A percentile compares a stretch with the other conserved stretches of the same genome.
Conservation (phyloP, 2,329 filamentous ascomycete species). For the Colletotrichum sp. region DNA sequence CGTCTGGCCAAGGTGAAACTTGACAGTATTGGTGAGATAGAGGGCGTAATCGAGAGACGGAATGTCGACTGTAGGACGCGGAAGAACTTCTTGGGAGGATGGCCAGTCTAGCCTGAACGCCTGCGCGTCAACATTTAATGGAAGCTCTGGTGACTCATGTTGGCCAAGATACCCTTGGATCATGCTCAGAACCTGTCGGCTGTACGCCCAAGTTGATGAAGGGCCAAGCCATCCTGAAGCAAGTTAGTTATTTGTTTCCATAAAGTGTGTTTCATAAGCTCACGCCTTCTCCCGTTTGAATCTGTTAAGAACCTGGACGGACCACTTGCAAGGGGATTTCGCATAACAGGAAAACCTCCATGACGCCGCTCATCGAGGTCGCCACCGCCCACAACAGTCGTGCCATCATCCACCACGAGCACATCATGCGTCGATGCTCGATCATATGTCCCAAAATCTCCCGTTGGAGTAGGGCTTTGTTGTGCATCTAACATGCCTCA, state of each 20-base stretch:
- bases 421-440: neutral
- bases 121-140: neutral
- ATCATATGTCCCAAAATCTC: neutral
- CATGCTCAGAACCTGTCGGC: constrained; percentile 9
- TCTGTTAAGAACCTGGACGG: constrained; percentile 5
- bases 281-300: neutral
- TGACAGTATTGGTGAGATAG: constrained; percentile 60
- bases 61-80: neutral
- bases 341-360: neutral
- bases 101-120: constrained; percentile 2
- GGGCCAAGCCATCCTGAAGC: constrained; percentile 7
- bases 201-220: constrained; percentile 14
- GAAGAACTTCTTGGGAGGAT: neutral
- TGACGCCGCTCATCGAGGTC: neutral
- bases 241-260: neutral
- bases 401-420: neutral
- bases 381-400: neutral
- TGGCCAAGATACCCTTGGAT: constrained; percentile 29
- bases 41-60: constrained; percentile 37
- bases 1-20: constrained; percentile 59
- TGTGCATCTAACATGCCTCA: neutral
- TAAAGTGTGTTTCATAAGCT: neutral
- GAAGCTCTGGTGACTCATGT: constrained; percentile 6
- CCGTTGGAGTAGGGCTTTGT: neutral
- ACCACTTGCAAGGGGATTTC: neutral